Base-by-base conservation (phyloP, 108 stramenopile species). In the Pseudonitzschia pungens region DNA sequence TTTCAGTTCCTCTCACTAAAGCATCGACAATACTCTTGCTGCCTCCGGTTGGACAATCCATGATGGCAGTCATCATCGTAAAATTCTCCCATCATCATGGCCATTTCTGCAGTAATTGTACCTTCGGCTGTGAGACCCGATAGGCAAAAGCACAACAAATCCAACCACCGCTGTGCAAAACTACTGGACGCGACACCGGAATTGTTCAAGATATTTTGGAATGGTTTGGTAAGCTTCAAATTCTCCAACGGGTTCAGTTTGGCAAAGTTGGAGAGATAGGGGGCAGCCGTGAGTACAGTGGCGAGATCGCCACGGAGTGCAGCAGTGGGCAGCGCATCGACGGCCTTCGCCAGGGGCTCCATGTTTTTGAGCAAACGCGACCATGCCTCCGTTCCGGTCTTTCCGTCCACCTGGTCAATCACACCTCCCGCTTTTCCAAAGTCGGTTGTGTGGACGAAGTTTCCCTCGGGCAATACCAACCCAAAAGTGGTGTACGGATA, bases 71-170 rank as follows among this genome's bases (percentile, higher is more conserved):
- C 87, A 8, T 77, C 81, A 26, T 83, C 86, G 73, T 91, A 92
- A 72, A 94, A 90, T 75, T 94, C 93, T 5, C 86, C 89, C 81
- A 97, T 81, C 96, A 97, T 97, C 87, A 95, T 89, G 21, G 89
- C 94, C 93, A 97, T 96, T 62, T 93, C 93, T 6, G 96, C 96
- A 26, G 91, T 92, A 28, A 94, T 93, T 16, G 96, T 95, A 32
- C 92, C 92, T 54, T 77, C 78, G 0, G 92, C 87, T 22, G 91
- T 87, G 22, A 95, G 77, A 33, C 96, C 96, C 18, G 81, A 83
- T 42, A 96, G 78, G 59, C 92, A 89, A 77, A 96, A 96, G 53
- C 92, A 92, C 18, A 96, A 68, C 48, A 94, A 62, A 76, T 96
- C 94, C 7, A 96, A 71, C 91, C 92, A 96, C 64, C 93, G 92